Evolutionary conservation across 2,329 filamentous ascomycete genomes (phyloP), one percentile per base, ranked within the genome.

Genomic region (Stagonosporopsis rhizophila): DNA sequence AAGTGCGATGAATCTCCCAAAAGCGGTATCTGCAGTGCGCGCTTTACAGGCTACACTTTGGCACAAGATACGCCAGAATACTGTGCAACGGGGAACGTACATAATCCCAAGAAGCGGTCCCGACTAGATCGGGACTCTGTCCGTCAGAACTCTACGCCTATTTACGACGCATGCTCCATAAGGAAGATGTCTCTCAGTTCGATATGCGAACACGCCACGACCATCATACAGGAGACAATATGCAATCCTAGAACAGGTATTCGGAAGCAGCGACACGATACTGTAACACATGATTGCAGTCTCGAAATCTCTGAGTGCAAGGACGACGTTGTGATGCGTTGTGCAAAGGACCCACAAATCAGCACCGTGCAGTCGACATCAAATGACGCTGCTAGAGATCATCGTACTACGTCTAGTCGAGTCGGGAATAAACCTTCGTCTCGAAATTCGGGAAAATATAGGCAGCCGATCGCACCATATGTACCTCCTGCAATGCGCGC

Each of bases 401-500:
- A 41, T 12, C 1, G 2, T 15, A 28, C 28, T 11, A n/a, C 3
- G 6, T 34, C 44, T n/a, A 8, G 15, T 27, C 11, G 19, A 4
- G 5, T 27, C 5, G 15, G 34, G 44, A 39, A 37, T 2, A n/a
- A 38, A 2, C 2, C 28, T n/a, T 14, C 15, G 0, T 6, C 51
- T 6, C 37, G 28, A 30, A 15, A 7, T 11, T 30, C 17, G 8
- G 30, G 23, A 1, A 17, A 8, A 3, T 8, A 12, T 7, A 39
- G 41, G 15, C 34, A 28, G 22, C 7, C 45, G 1, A 12, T 46
- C 9, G n/a, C 27, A 2, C 40, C 52, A 9, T 50, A 56, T 12
- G 39, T 56, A 7, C 52, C 52, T n/a, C 52, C 52, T 37, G 52
- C 41, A 15, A 45, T 40, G 41, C 52, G 52, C 8, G 22, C 25